Base-by-base conservation (phyloP, 768 basidiomycete genomes). In the Botryobasidium botryosum region DNA sequence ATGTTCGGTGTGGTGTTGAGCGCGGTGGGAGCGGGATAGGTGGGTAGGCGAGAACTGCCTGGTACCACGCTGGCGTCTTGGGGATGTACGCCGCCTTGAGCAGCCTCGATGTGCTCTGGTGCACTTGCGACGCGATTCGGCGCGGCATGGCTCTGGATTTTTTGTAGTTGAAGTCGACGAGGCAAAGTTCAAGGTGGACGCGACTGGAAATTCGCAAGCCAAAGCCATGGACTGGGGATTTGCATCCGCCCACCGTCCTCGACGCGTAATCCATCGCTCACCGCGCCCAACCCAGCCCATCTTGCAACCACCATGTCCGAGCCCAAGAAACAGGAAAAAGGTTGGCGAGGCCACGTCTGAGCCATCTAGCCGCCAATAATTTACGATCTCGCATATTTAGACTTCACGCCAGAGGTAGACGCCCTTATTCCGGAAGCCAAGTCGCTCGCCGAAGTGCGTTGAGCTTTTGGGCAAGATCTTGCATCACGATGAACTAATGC, bases 1-100 rank as follows among this genome's bases (percentile, higher is more conserved):
- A 54, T 1, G 71, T 66, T 15, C 79, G 71, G 8, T 26, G 2
- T 12, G 79, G 70, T 36, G 79, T 72, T 31, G 74, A 70, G 60
- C 77, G 78, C 1, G 90, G 66, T 15, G 88, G 90, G 20, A 90
- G 73, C 28, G 80, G 74, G 39, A 87, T 71, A 12, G 88, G 90
- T n/a, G 90, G 88, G 58, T 88, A 70, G 48, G 83, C 71, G 12
- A 88, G 71, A 28, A 90, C 85, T 26, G 88, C 77, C 50, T 78
- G 68, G 56, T 73, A 86, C 88, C 88, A 92, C 38, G 68, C 68
- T 45, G 90, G 88, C 56, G 77, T 73, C 13, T 67, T 58, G 53
- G 68, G 67, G 33, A 85, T 61, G 54, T 71, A 71, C 38, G 71
- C 65, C 36, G 70, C 74, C 31, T 74, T 74, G 60, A 87, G 69